A percentile compares a stretch with the other conserved stretches of the same genome.
Evolutionary conservation across 1,139 yeast genomes (phyloP).

Genomic region (Pichia sp.): DNA sequence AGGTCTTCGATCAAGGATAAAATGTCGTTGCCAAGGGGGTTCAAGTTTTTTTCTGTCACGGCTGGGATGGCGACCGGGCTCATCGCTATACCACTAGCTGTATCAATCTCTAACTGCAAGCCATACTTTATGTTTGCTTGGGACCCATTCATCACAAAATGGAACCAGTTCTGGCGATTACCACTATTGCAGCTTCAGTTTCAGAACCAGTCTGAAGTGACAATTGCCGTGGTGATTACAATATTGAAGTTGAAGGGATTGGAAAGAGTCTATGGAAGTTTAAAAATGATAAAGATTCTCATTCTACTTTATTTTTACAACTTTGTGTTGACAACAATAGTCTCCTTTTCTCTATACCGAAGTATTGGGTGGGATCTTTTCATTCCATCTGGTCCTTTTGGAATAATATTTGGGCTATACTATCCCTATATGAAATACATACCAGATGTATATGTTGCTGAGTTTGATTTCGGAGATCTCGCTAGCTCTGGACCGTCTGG

Average conservation of each 20-base stretch:
- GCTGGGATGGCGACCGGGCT: slow-evolving; percentile 40
- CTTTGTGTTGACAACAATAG: slow-evolving; percentile 25
- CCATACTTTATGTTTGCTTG: slow-evolving; percentile 50
- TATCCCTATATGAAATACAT: slow-evolving; percentile 53
- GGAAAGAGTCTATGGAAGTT: slow-evolving; percentile 63
- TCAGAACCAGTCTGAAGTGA: slow-evolving; percentile 62
- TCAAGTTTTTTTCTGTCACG: slow-evolving; percentile 47
- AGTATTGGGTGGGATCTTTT: slow-evolving; percentile 33
- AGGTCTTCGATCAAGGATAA: neutral
- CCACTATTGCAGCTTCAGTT: slow-evolving; percentile 52
- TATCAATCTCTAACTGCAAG: slow-evolving; percentile 55
- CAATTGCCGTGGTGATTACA: slow-evolving; percentile 47
- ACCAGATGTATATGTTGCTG: slow-evolving; percentile 60
- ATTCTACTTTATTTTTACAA: slow-evolving; percentile 33
- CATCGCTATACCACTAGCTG: slow-evolving; percentile 45
- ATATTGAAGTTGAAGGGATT: slow-evolving; percentile 54
- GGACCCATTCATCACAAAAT: slow-evolving; percentile 56
- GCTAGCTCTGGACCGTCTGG: slow-evolving; percentile 23
- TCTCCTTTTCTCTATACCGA: slow-evolving; percentile 37
- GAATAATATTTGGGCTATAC: slow-evolving; percentile 54
- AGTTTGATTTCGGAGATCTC: slow-evolving; percentile 37
- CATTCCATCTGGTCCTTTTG: slow-evolving; percentile 59
- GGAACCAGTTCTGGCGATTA: slow-evolving; percentile 68
- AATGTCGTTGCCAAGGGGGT: slow-evolving; percentile 45
- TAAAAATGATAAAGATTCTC: slow-evolving; percentile 46